A percentile compares a stretch with the other conserved stretches of the same genome.
Conservation (phyloP, 345 rosid species). For the thale cress (Arabidopsis thaliana) region DNA sequence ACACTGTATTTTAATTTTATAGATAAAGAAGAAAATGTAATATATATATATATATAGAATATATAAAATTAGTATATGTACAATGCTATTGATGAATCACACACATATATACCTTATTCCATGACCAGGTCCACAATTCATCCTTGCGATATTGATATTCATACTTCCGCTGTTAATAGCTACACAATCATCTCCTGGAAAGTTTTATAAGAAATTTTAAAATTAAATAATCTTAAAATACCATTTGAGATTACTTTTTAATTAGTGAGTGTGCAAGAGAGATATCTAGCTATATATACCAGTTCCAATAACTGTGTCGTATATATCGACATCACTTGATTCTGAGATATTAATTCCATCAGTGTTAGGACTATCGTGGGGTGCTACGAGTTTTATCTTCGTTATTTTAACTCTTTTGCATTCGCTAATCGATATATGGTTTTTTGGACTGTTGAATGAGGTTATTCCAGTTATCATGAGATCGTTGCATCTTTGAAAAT, state of each 20-base stretch:
- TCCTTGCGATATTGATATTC: constrained; percentile 26
- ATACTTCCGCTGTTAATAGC: constrained; percentile 48
- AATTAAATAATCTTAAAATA: not conserved
- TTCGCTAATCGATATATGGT: constrained; percentile 43
- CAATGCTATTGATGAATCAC: not conserved
- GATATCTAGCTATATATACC: constrained; percentile 41
- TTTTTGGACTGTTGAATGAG: constrained; percentile 46
- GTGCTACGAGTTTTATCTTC: constrained; percentile 50
- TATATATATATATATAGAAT: not conserved
- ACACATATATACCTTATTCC: constrained; percentile 49
- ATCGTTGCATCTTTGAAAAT: constrained; percentile 37
- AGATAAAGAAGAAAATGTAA: not conserved
- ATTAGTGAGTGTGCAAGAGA: not conserved
- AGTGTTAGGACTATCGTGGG: constrained; percentile 58
- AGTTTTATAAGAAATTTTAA: not conserved
- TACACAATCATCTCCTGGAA: constrained; percentile 63
- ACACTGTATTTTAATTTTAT: constrained; percentile 44
- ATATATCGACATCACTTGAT: constrained; percentile 46
- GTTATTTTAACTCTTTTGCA: constrained; percentile 45
- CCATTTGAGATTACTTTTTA: not conserved
- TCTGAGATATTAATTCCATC: constrained; percentile 56
- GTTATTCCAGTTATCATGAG: constrained; percentile 45
- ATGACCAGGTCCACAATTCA: constrained; percentile 49
- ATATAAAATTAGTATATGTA: not conserved
- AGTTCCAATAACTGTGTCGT: constrained; percentile 45